A percentile compares a stretch with the other conserved stretches of the same genome.
Conservation (phyloP, 2,329 filamentous ascomycete species). For the Chrysoporthe austroafricana region DNA sequence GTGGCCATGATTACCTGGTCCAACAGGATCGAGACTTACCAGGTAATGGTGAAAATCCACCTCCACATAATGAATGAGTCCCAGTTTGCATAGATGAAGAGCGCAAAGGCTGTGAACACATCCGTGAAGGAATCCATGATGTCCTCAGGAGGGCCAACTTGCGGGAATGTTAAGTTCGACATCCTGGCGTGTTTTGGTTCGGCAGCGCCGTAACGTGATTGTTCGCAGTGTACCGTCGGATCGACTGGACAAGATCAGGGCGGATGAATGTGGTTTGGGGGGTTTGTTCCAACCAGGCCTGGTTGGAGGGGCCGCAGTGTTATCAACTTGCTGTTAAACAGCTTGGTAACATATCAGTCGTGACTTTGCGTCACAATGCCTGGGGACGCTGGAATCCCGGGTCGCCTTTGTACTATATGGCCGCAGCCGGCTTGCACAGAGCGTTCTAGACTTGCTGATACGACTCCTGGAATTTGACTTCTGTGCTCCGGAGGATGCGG, state of each 20-base stretch:
- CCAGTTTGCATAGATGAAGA: conserved; percentile 22
- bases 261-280: conserved; percentile 10
- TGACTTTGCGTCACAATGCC: conserved; percentile 6
- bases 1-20: neutral
- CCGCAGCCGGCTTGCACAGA: neutral
- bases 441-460: neutral
- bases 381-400: neutral
- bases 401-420: neutral
- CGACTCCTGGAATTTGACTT: neutral
- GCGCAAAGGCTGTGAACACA: conserved; percentile 21
- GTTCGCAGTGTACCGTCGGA: neutral
- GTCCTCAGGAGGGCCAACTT: conserved; percentile 12
- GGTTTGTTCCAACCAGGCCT: conserved; percentile 30
- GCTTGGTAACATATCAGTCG: conserved; percentile 8
- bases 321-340: conserved; percentile 23
- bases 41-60: conserved; percentile 39
- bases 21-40: conserved; percentile 42
- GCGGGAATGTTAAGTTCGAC: conserved; percentile 20
- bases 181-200: conserved; percentile 14
- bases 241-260: neutral
- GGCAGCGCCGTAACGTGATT: conserved; percentile 1
- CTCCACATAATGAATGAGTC: conserved; percentile 25
- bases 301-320: conserved; percentile 30
- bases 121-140: conserved; percentile 22
- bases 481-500: neutral